phyloP scores from a whole-genome alignment of 106 monocot genomes.

The Acanthochlamys bracteata region DNA sequence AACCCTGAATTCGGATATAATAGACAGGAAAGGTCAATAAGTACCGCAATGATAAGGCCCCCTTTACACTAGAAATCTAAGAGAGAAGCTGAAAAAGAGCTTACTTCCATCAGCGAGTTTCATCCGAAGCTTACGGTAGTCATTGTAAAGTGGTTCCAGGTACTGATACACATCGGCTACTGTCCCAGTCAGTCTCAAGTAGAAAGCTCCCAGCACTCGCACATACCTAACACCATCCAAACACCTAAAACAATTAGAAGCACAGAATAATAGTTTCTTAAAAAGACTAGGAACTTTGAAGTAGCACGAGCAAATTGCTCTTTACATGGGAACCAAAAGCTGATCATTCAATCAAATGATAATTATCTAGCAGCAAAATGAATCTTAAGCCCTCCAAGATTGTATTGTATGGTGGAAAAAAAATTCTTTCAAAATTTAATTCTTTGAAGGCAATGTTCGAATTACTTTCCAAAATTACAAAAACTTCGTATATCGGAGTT shows the following conservation, averaged over 20 bases:
- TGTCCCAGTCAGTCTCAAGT: conserved; percentile 69
- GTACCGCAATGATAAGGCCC: not conserved
- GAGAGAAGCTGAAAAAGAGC: not conserved
- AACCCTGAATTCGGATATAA: conserved; percentile 29
- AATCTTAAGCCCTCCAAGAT: no score
- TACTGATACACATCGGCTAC: conserved; percentile 89
- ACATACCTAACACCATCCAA: conserved; percentile 51
- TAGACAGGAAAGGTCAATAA: not conserved
- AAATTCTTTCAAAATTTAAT: no score
- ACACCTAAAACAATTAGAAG: no score
- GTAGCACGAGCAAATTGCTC: no score
- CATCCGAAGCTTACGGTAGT: conserved; percentile 69
- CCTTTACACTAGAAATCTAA: not conserved
- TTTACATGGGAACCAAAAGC: no score
- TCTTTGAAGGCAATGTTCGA: no score
- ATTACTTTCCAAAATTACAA: no score
- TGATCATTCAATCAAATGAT: no score
- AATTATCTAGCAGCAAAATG: no score
- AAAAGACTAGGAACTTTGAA: not conserved
- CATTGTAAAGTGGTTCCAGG: conserved; percentile 89
- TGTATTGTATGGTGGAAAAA: no score
- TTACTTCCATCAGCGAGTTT: conserved; percentile 68
- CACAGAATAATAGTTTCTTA: no score
- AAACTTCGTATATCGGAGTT: no score
- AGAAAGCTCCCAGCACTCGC: conserved; percentile 79